Evolutionary conservation across 83 land plant species (phyloP).

Genomic region (Picea abies): DNA sequence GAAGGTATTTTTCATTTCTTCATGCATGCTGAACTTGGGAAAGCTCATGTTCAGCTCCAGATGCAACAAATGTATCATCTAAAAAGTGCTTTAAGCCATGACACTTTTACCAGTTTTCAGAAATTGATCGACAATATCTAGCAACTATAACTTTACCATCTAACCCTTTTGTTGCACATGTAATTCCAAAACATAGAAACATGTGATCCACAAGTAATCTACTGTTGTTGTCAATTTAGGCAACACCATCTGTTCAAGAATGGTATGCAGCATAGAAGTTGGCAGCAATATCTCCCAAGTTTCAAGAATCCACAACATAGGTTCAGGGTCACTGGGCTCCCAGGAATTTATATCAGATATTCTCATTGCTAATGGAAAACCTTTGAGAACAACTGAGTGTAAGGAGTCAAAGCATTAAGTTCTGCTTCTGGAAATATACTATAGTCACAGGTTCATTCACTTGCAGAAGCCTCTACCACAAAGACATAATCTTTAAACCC

Average conservation of each 20-base stretch:
- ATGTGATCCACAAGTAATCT: no score
- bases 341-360: slow-evolving; percentile 75
- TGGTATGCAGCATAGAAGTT: slow-evolving; percentile 56
- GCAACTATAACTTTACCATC: no score
- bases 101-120: no score
- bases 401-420: slow-evolving; percentile 47
- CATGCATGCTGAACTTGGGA: no score
- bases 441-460: slow-evolving; percentile 58
- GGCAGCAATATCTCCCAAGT: slow-evolving; percentile 90
- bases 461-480: slow-evolving; percentile 77
- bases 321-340: slow-evolving; percentile 94
- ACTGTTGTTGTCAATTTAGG: slow-evolving; percentile 61
- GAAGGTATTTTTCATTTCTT: no score
- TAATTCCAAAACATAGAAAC: no score
- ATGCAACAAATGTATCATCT: no score
- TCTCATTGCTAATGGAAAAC: slow-evolving; percentile 73
- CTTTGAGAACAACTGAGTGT: slow-evolving; percentile 75
- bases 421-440: slow-evolving; percentile 34
- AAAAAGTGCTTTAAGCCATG: no score
- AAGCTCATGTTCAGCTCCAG: no score
- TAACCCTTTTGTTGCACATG: no score
- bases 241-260: slow-evolving; percentile 75
- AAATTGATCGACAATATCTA: no score
- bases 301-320: slow-evolving; percentile 84
- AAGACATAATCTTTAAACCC: slow-evolving; percentile 55